phyloP scores from a whole-genome alignment of 306 rosid species.

The Spatholobus suberectus region DNA sequence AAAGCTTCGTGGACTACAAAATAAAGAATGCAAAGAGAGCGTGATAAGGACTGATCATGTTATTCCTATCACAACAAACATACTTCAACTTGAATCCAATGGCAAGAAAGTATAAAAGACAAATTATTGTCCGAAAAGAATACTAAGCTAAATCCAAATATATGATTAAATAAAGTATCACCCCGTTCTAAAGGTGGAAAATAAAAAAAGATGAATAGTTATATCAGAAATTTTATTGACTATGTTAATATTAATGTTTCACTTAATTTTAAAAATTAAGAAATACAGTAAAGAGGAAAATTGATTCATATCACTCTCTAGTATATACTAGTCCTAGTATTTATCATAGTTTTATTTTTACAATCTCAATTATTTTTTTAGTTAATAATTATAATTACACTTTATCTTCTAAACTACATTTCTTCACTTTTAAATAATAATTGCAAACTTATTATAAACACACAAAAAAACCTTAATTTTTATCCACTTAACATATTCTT shows the following conservation, averaged over 20 bases:
- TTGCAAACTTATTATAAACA: background rate
- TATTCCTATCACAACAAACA: slow-evolving; percentile 30
- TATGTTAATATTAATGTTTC: background rate
- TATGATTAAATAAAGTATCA: background rate
- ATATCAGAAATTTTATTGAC: background rate
- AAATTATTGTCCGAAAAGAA: slow-evolving; percentile 39
- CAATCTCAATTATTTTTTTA: background rate
- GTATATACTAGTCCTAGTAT: background rate
- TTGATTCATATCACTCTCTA: background rate
- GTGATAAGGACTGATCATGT: slow-evolving; percentile 42
- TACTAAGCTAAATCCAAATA: background rate
- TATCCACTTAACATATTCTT: background rate
- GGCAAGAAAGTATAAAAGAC: slow-evolving; percentile 33
- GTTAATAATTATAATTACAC: background rate
- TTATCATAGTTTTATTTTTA: background rate
- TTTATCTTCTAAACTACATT: background rate
- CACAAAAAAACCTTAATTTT: background rate
- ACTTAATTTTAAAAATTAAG: background rate
- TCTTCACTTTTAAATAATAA: background rate
- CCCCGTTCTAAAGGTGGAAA: background rate
- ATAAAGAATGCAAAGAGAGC: slow-evolving; percentile 7
- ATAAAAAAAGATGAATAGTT: background rate
- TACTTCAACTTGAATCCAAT: slow-evolving; percentile 18
- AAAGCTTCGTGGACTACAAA: slow-evolving; percentile 15
- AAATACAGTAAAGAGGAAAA: background rate